Conservation (phyloP, 352 stramenopile genomes). For the Phytophthora megakarya region DNA sequence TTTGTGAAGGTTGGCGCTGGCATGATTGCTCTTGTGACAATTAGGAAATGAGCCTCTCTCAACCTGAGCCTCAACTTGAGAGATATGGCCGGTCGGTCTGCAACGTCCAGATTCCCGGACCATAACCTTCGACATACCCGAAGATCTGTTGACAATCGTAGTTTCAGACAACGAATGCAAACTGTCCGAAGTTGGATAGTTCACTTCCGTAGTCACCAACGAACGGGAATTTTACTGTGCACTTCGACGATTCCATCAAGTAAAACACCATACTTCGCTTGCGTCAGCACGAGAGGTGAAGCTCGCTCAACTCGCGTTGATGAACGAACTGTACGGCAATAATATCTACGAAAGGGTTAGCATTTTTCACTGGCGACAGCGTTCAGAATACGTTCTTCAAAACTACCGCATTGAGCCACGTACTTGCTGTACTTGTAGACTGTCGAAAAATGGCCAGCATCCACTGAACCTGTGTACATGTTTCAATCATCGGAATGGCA, state of each 20-base stretch:
- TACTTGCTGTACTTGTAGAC: background rate
- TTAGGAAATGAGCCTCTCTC: background rate
- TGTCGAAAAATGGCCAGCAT: background rate
- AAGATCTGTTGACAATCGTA: background rate
- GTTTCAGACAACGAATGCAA: background rate
- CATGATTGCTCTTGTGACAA: conserved; percentile 4
- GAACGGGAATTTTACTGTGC: too few relatives aligned
- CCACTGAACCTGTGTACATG: background rate
- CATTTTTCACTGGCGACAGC: too few relatives aligned
- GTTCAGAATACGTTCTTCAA: too few relatives aligned
- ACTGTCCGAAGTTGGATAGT: too few relatives aligned
- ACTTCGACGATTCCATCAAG: too few relatives aligned
- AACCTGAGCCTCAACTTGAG: background rate
- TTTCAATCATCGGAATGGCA: background rate
- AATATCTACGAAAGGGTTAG: too few relatives aligned
- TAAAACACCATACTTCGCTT: background rate
- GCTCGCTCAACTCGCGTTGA: too few relatives aligned
- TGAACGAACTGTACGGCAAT: too few relatives aligned
- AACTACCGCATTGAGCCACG: background rate
- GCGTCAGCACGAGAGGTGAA: too few relatives aligned
- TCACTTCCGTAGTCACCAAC: too few relatives aligned
- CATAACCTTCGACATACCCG: background rate
- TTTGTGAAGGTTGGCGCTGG: conserved; percentile 9
- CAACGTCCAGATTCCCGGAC: background rate
- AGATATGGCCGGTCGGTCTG: background rate